Conservation (phyloP, 2,329 filamentous ascomycete species). For the Monilinia aucupariae region DNA sequence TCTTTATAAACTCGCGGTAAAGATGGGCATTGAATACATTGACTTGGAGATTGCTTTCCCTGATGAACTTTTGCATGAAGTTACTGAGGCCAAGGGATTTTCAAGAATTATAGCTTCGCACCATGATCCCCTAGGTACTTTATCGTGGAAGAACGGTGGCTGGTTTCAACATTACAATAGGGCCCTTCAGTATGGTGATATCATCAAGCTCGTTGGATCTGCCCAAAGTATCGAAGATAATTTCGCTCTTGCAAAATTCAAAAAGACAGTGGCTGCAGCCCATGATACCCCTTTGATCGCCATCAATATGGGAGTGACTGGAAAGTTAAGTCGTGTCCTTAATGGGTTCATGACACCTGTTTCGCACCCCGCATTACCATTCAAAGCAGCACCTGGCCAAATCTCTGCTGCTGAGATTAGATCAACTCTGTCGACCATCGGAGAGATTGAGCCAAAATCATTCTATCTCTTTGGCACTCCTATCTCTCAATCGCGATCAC, state of each 20-base stretch:
- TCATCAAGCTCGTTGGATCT: conserved; percentile 89
- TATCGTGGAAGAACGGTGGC: conserved; percentile 88
- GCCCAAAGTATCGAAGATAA: conserved; percentile 78
- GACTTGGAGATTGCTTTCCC: conserved; percentile 89
- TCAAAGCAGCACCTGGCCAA: conserved; percentile 90
- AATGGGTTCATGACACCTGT: conserved; percentile 95
- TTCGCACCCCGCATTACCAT: conserved; percentile 80
- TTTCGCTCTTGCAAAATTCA: conserved; percentile 77
- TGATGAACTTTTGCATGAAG: conserved; percentile 63
- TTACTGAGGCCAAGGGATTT: conserved; percentile 60
- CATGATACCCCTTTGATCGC: conserved; percentile 83
- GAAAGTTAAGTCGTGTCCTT: conserved; percentile 83
- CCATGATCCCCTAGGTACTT: conserved; percentile 71
- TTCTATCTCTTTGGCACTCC: conserved; percentile 89
- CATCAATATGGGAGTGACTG: conserved; percentile 87
- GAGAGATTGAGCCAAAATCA: conserved; percentile 66
- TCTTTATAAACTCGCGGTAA: conserved; percentile 73
- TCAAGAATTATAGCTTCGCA: conserved; percentile 92
- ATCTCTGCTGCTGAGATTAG: conserved; percentile 87
- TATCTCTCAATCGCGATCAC: conserved; percentile 75
- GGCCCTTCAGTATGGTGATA: conserved; percentile 81
- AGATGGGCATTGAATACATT: conserved; percentile 84
- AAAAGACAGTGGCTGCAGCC: conserved; percentile 63
- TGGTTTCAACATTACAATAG: conserved; percentile 90
- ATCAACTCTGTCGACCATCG: conserved; percentile 69